phyloP scores from a whole-genome alignment of 2,329 filamentous ascomycete species.

The Ceratocystis colombiana region DNA sequence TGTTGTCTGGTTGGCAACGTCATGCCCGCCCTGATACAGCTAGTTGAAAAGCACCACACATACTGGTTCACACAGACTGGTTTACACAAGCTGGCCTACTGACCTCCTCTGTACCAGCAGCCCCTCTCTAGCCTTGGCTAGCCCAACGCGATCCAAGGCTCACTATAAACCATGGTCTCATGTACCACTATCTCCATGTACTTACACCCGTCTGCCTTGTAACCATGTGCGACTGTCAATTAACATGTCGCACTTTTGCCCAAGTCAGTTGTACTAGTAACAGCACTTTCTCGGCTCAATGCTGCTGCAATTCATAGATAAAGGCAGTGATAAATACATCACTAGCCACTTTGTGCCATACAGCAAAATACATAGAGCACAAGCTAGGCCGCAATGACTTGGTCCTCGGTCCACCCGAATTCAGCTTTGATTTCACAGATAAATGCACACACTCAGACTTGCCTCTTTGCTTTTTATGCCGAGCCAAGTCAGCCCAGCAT shows the following conservation, averaged over 20 bases:
- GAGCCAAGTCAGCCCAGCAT: background rate
- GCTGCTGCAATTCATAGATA: background rate
- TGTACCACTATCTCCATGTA: slow-evolving; percentile 1
- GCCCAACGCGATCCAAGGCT: background rate
- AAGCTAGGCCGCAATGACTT: background rate
- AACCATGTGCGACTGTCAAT: slow-evolving; percentile 8
- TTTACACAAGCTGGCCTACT: background rate
- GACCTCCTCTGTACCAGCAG: background rate
- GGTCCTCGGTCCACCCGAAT: slow-evolving; percentile 8
- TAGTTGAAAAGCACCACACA: background rate
- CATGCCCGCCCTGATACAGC: background rate
- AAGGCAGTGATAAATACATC: background rate
- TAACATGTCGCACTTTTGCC: background rate
- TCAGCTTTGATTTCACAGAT: slow-evolving; percentile 1
- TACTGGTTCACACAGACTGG: too few relatives aligned
- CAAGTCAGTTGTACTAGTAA: slow-evolving; percentile 12
- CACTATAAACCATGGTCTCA: background rate
- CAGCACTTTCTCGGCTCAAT: background rate
- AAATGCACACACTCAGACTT: background rate
- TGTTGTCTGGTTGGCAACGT: background rate
- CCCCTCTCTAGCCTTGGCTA: background rate
- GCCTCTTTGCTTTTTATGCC: background rate
- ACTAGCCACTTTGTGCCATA: background rate
- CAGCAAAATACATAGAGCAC: background rate
- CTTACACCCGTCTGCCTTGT: background rate